Base-by-base conservation (phyloP, 345 rosid species). In the Murraya paniculata region DNA sequence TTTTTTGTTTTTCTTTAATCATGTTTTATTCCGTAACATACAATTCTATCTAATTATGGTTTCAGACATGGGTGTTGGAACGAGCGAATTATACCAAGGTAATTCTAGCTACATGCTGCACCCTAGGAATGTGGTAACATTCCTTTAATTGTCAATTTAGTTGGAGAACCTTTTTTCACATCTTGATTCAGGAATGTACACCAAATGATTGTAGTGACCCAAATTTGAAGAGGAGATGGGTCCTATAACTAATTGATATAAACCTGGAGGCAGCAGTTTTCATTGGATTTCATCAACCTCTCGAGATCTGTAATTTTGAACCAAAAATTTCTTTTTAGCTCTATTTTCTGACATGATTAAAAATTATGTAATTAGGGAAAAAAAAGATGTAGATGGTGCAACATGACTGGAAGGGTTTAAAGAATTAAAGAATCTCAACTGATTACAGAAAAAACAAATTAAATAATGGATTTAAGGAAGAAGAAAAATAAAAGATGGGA, bases 81-180 rank as follows among this genome's bases (percentile, higher is more conserved):
- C 89, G 78, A 77, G 93, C 91, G 73, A 93, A 90, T 80, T 92
- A 91, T 85, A 88, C 93, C 25, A 89, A 92, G 98, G 98, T 93
- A 90, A 87, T 73, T 80, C 62, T 72, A 27, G 33, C 62, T 75
- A 64, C 41, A 9, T 66, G 53, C 73, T 39, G 71, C 70, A 48
- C 76, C 27, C 45, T 58, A 8, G 58, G 24, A 73, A 53, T 22
- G 45, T 72, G 6, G 14, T 9, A 22, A 48, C 7, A n/a, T 53
- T 80, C 31, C 24, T 10, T 2, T 16, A 64, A 2, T 70, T 56
- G 36, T 55, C 8, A 6, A 62, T 68, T 48, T 55, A 27, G 69
- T 70, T 72, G 39, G 33, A 11, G 10, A 41, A n/a, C 64, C 48
- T 66, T 50, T 57, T 64, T 62, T 73, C 78, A 65, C 73, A 22